A percentile compares a stretch with the other conserved stretches of the same genome.
Conservation (phyloP, 2,329 filamentous ascomycete genomes). For the Tolypocladium pustulatum region DNA sequence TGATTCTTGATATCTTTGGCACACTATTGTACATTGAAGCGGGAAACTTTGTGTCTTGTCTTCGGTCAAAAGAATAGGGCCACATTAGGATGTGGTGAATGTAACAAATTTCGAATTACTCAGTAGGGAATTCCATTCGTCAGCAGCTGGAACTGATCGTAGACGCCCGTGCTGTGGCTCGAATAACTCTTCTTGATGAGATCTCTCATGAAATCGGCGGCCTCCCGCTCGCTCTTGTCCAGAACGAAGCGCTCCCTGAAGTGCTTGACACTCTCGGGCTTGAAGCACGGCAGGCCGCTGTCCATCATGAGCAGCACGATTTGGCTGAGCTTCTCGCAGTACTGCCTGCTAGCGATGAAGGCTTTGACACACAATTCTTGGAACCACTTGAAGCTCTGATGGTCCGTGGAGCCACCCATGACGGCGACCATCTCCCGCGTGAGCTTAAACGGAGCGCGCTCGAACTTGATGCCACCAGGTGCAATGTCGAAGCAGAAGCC, state of each 20-base stretch:
- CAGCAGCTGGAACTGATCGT: slow-evolving; percentile 95
- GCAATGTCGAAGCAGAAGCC: slow-evolving; percentile 99
- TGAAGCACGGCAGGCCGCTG: slow-evolving; percentile 93
- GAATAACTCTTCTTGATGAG: slow-evolving; percentile 83
- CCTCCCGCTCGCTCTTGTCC: slow-evolving; percentile 84
- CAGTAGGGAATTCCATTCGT: slow-evolving; percentile 97
- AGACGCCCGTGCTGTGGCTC: slow-evolving; percentile 86
- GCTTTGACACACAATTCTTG: slow-evolving; percentile 94
- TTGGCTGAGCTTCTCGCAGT: slow-evolving; percentile 80
- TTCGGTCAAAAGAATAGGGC: background rate
- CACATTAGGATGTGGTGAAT: background rate
- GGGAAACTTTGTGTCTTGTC: background rate
- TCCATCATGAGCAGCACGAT: slow-evolving; percentile 94
- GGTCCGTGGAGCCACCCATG: slow-evolving; percentile 79
- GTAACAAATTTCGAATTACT: background rate
- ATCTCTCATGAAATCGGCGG: slow-evolving; percentile 86
- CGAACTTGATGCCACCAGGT: slow-evolving; percentile 92
- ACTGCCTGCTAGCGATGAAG: slow-evolving; percentile 78
- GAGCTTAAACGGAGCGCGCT: slow-evolving; percentile 96
- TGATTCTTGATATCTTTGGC: background rate
- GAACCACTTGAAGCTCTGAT: slow-evolving; percentile 89
- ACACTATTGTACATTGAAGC: background rate
- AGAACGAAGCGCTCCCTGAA: slow-evolving; percentile 89
- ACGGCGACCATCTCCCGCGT: slow-evolving; percentile 98
- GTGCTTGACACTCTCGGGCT: slow-evolving; percentile 85